Evolutionary conservation across 139 green algal genomes (phyloP).

Genomic region (Ettlia oleoabundans): DNA sequence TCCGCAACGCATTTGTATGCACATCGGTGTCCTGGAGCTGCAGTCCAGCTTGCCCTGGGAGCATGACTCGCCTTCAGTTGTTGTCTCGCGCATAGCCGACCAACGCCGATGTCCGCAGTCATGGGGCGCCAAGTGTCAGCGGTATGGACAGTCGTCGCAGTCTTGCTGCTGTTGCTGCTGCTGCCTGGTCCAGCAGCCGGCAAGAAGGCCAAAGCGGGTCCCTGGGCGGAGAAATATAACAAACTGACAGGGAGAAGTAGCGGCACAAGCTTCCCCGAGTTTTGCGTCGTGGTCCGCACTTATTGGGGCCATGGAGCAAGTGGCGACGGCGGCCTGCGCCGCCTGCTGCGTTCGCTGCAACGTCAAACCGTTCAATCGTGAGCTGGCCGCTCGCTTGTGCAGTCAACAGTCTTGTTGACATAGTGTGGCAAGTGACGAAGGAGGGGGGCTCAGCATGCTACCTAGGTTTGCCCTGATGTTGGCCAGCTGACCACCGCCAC

Average conservation of each 20-base stretch:
- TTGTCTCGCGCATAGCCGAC: neutral
- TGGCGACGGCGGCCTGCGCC: slow-evolving; percentile 54
- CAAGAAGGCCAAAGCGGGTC: neutral
- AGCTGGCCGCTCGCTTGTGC: neutral
- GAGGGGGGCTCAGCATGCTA: too few species aligned
- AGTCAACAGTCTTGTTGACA: too few species aligned
- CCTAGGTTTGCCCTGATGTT: too few species aligned
- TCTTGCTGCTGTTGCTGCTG: neutral
- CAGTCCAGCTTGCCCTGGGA: too few species aligned
- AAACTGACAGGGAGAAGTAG: neutral
- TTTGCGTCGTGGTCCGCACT: slow-evolving; percentile 76
- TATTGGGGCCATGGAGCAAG: slow-evolving; percentile 72
- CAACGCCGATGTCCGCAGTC: too few species aligned
- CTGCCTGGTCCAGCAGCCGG: neutral
- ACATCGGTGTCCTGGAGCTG: too few species aligned
- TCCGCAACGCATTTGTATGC: too few species aligned
- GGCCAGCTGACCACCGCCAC: too few species aligned
- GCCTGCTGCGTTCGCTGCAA: slow-evolving; percentile 62
- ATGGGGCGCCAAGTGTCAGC: too few species aligned
- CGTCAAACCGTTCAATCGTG: slow-evolving; percentile 56
- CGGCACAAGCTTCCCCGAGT: neutral
- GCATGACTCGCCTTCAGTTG: too few species aligned
- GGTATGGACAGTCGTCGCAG: neutral
- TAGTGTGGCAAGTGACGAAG: too few species aligned
- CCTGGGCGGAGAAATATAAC: neutral